Base-by-base conservation (phyloP, 345 rosid species). In the Sisymbrium altissimum region DNA sequence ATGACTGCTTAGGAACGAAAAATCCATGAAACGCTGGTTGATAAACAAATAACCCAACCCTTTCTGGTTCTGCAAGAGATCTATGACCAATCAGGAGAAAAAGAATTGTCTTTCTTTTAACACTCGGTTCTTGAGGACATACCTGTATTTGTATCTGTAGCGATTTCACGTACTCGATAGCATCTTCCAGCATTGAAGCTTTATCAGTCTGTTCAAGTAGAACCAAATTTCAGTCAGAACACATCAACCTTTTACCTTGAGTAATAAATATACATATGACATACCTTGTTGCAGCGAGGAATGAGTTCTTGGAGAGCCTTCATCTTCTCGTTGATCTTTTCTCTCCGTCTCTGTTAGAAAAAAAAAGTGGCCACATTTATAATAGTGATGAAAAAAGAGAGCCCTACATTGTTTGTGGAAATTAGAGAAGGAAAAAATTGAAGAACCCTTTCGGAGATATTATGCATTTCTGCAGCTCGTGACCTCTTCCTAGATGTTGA, bases 401-500 rank as follows among this genome's bases (percentile, higher is more conserved):
- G 15, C 41, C 44, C 29, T 43, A 19, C 9, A 23, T 23, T 8
- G 6, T 43, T 4, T 14, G 9, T 32, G 44, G 35, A 18, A 60
- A 69, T 60, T 7, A 19, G 8, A 21, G 11, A 57, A 56, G 39
- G 46, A 21, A 27, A 23, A 49, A 14, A 0, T 6, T 39, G 7
- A 78, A 91, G 33, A 33, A 91, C 98, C 94, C 89, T 86, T 71
- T 94, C 96, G 2, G 95, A 84, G 64, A 85, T 81, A 45, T 89
- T 91, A 80, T 94, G 98, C 79, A 89, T 87, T 79, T 94, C 95
- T 5, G 96, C 93, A 65, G 95, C 90, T 18, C 98, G 89, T 48
- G 89, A 84, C 67, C 91, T 88, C 82, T 89, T 89, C 23, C 85
- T 70, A n/a, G 89, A 83, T 30, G 85, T 57, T 60, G 90, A 86